A percentile compares a stretch with the other conserved stretches of the same genome.
Evolutionary conservation across 148 eudicot species (phyloP).

Genomic region (Rhododendron williamsianum): DNA sequence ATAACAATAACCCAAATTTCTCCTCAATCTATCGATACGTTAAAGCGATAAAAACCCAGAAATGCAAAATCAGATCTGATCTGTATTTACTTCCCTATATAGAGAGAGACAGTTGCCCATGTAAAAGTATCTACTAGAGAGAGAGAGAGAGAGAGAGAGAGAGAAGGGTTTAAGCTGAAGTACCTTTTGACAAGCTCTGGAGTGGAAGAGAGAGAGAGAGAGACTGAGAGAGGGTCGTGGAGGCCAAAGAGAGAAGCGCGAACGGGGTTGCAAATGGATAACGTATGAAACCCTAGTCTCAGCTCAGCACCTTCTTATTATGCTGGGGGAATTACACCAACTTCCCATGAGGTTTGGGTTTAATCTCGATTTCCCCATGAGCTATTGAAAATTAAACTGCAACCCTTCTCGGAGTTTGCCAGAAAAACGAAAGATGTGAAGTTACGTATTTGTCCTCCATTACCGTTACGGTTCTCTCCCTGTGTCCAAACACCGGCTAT

Average conservation of each 20-base stretch:
- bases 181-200: neutral
- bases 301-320: neutral
- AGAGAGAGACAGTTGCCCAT: neutral
- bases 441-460: neutral
- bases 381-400: neutral
- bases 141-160: neutral
- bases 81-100: neutral
- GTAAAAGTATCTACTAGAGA: neutral
- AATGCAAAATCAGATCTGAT: neutral
- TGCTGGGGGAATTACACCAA: neutral
- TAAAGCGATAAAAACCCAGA: neutral
- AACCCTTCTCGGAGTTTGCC: neutral
- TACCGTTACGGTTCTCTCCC: neutral
- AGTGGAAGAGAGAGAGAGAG: neutral
- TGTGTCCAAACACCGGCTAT: too few relatives aligned
- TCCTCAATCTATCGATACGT: neutral
- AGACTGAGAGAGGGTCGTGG: neutral
- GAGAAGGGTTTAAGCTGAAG: neutral
- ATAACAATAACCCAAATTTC: neutral
- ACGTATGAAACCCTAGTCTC: neutral
- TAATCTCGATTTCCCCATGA: neutral
- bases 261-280: neutral
- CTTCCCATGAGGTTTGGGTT: neutral
- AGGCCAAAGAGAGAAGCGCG: neutral
- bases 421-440: neutral